Conservation (phyloP, 179 eudicot genomes). For the Beta macrorhiza region DNA sequence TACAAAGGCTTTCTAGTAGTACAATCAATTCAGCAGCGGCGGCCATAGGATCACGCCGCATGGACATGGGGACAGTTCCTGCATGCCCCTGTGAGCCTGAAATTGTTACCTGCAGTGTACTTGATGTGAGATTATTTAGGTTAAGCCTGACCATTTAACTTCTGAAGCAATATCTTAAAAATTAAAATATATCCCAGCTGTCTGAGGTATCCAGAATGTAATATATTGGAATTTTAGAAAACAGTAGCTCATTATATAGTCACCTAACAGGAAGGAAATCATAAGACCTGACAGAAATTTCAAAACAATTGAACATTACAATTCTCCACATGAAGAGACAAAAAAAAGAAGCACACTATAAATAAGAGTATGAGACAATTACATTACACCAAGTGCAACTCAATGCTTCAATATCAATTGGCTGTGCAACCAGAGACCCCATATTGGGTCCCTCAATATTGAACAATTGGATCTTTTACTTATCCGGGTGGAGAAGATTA, state of each 20-base stretch:
- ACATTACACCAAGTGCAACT: neutral
- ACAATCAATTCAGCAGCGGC: conserved; percentile 93
- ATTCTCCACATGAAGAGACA: neutral
- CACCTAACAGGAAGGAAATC: neutral
- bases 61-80: conserved; percentile 96
- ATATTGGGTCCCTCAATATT: neutral
- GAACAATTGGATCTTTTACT: neutral
- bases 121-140: conserved; percentile 24
- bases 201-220: neutral
- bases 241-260: neutral
- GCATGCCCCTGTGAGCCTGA: conserved; percentile 98
- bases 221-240: too few relatives aligned
- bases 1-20: conserved; percentile 73
- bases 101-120: conserved; percentile 71
- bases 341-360: neutral
- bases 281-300: neutral
- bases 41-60: conserved; percentile 97
- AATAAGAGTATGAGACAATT: neutral
- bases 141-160: neutral
- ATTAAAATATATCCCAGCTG: neutral
- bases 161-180: neutral
- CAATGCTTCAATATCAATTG: neutral
- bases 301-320: neutral
- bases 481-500: neutral
- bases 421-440: neutral